These are phyloP conservation scores for Blastobotrys persicus DNA, from an alignment of 1,139 yeast species.

Conservation along the genomic window DNA sequence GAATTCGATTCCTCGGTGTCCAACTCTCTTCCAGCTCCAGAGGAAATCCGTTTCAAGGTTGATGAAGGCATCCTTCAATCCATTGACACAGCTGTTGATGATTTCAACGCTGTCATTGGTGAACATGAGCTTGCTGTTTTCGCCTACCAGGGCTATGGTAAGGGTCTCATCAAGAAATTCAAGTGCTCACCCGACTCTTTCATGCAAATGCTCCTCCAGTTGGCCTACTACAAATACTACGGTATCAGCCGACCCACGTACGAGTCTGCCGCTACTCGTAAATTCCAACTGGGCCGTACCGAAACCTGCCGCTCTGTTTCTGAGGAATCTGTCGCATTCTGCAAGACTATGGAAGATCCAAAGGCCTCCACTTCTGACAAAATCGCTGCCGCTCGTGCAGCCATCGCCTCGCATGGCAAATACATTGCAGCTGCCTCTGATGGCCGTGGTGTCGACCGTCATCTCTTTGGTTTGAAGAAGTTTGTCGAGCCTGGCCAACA, in stretches of 20 bases:
- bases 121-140: conserved; percentile 45
- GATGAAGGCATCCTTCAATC: conserved; percentile 51
- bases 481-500: conserved; percentile 59
- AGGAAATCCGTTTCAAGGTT: conserved; percentile 43
- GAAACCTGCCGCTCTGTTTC: conserved; percentile 91
- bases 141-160: conserved; percentile 45
- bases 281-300: conserved; percentile 88
- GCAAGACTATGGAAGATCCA: conserved; percentile 70
- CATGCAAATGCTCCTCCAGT: conserved; percentile 74
- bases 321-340: conserved; percentile 69
- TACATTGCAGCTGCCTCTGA: conserved; percentile 77
- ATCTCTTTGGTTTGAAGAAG: conserved; percentile 82
- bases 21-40: conserved; percentile 36
- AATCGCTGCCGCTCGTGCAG: conserved; percentile 66
- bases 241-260: conserved; percentile 88
- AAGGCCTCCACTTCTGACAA: conserved; percentile 55
- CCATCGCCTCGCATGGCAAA: conserved; percentile 70
- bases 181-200: conserved; percentile 78
- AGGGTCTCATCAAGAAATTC: conserved; percentile 69
- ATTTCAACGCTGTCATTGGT: conserved; percentile 48
- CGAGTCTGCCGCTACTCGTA: conserved; percentile 94
- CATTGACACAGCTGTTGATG: conserved; percentile 55
- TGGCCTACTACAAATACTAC: conserved; percentile 77
- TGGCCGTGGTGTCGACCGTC: conserved; percentile 93
- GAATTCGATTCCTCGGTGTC: conserved; percentile 36